Evolutionary conservation across 108 stramenopile species (phyloP).

Genomic region (Nitzschia putrida): DNA sequence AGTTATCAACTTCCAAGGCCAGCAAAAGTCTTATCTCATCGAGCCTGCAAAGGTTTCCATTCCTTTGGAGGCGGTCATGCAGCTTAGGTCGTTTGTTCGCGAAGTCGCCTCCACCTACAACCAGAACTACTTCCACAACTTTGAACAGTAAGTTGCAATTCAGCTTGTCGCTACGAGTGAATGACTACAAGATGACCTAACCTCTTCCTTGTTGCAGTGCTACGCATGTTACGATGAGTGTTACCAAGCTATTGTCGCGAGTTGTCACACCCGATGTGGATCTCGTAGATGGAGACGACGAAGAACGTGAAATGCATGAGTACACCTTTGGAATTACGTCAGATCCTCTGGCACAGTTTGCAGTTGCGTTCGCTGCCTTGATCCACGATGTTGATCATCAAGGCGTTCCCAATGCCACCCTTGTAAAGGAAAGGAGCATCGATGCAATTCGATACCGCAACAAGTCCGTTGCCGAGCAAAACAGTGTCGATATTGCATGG

Average conservation of each 20-base stretch:
- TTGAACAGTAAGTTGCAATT: background rate
- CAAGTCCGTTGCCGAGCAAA: slow-evolving; percentile 46
- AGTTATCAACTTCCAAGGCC: background rate
- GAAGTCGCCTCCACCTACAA: slow-evolving; percentile 7
- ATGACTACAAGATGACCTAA: no score
- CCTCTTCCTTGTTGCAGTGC: background rate
- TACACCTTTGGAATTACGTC: slow-evolving; percentile 7
- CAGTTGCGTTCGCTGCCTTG: slow-evolving; percentile 7
- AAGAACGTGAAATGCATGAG: background rate
- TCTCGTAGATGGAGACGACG: background rate
- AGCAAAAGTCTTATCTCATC: background rate
- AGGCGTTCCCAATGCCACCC: slow-evolving; percentile 48
- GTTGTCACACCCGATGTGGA: background rate
- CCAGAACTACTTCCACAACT: slow-evolving; percentile 15
- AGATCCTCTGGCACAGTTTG: slow-evolving; percentile 8
- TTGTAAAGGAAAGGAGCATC: slow-evolving; percentile 47
- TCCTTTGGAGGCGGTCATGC: slow-evolving; percentile 1
- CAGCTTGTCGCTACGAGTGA: background rate
- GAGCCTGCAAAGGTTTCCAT: background rate
- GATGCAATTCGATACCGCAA: slow-evolving; percentile 43
- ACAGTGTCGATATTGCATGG: slow-evolving; percentile 44
- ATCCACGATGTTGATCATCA: slow-evolving; percentile 19
- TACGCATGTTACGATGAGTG: slow-evolving; percentile 15
- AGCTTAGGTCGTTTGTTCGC: slow-evolving; percentile 14
- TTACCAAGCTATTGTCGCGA: slow-evolving; percentile 4